Evolutionary conservation across 768 basidiomycete genomes (phyloP).

Genomic region (Cyclocybe aegerita): DNA sequence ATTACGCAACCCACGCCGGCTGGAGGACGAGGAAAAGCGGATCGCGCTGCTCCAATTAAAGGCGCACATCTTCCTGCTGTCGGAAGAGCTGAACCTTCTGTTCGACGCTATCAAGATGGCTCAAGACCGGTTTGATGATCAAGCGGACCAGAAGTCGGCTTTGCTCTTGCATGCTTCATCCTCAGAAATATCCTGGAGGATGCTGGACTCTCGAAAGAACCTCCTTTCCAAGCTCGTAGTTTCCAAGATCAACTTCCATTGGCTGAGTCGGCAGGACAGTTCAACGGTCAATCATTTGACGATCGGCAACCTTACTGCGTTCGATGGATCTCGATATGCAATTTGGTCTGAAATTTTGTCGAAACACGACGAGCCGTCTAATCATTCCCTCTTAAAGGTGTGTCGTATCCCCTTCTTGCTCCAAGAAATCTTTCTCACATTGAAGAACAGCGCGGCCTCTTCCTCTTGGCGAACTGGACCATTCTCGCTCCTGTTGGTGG

Average conservation of each 20-base stretch:
- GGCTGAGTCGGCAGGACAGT: slow-evolving; percentile 86
- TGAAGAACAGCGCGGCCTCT: slow-evolving; percentile 58
- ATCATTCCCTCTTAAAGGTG: slow-evolving; percentile 74
- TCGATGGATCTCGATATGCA: slow-evolving; percentile 82
- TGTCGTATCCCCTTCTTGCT: slow-evolving; percentile 9
- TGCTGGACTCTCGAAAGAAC: slow-evolving; percentile 73
- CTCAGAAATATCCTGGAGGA: slow-evolving; percentile 87
- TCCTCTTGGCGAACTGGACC: slow-evolving; percentile 77
- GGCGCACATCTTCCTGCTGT: slow-evolving; percentile 68
- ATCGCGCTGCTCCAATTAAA: slow-evolving; percentile 66
- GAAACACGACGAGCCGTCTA: slow-evolving; percentile 69
- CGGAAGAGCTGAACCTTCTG: slow-evolving; percentile 78
- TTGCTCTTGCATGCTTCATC: slow-evolving; percentile 80
- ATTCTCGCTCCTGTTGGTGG: slow-evolving; percentile 91
- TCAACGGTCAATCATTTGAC: slow-evolving; percentile 77
- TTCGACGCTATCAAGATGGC: slow-evolving; percentile 86
- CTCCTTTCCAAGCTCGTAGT: slow-evolving; percentile 87
- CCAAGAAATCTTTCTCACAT: neutral
- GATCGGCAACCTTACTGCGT: slow-evolving; percentile 77
- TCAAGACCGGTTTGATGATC: slow-evolving; percentile 71
- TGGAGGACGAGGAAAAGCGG: slow-evolving; percentile 43
- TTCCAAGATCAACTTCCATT: slow-evolving; percentile 73
- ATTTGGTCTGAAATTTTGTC: slow-evolving; percentile 86
- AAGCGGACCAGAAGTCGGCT: slow-evolving; percentile 74
- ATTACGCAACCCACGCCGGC: slow-evolving; percentile 35